Conservation (phyloP, 495 filamentous ascomycete species). For the Aspergillus leporis region DNA sequence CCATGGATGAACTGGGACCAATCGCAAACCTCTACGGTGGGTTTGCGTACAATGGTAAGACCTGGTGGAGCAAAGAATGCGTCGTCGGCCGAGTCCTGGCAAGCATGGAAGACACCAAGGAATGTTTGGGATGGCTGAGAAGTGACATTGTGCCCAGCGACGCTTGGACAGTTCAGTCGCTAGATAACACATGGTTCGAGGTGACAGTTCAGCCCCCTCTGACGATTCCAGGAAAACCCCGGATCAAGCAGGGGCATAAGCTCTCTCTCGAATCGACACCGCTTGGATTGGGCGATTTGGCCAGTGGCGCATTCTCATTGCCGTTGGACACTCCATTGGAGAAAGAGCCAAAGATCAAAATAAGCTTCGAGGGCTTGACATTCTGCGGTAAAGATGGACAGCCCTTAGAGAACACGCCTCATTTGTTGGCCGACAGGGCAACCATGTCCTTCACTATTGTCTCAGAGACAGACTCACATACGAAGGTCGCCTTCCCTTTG, state of each 20-base stretch:
- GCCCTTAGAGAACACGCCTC: constrained; percentile 23
- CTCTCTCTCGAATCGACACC: constrained; percentile 38
- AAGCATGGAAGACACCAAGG: constrained; percentile 61
- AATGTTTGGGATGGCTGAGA: constrained; percentile 79
- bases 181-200: constrained; percentile 66
- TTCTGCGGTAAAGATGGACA: constrained; percentile 26
- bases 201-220: constrained; percentile 44
- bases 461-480: constrained; percentile 27
- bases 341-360: constrained; percentile 8
- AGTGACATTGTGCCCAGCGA: constrained; percentile 52
- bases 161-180: constrained; percentile 25
- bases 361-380: constrained; percentile 24
- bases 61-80: constrained; percentile 82
- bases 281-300: constrained; percentile 43
- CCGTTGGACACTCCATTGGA: constrained; percentile 27
- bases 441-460: constrained; percentile 51
- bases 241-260: constrained; percentile 41
- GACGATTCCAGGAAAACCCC: constrained; percentile 26
- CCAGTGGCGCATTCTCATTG: constrained; percentile 45
- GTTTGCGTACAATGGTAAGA: constrained; percentile 67
- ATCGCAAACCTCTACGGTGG: constrained; percentile 76
- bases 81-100: constrained; percentile 76
- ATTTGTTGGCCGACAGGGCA: constrained; percentile 50
- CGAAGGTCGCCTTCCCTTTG: constrained; percentile 48
- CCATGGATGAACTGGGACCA: constrained; percentile 63